phyloP scores from a whole-genome alignment of 1,284 basidiomycete genomes.

The Moniliella sp. region DNA sequence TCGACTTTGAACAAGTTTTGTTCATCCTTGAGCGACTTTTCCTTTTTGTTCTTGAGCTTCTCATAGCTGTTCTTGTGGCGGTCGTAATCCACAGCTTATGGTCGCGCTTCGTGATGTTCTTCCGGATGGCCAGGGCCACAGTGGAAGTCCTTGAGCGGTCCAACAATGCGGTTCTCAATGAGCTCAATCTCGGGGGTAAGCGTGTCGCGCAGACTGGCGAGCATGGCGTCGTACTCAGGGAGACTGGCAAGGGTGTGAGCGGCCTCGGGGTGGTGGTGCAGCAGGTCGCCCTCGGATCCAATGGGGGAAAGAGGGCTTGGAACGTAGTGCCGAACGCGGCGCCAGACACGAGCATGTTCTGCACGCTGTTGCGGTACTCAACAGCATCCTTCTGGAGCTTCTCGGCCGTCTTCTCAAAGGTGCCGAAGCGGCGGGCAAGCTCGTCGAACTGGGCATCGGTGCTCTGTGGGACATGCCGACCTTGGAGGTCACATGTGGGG shows the following conservation, averaged over 20 bases:
- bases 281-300: conserved; percentile 53
- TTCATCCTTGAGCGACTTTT: conserved; percentile 33
- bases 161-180: conserved; percentile 65
- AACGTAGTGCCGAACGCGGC: conserved; percentile 57
- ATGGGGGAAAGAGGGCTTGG: conserved; percentile 40
- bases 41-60: conserved; percentile 85
- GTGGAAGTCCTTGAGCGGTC: conserved; percentile 70
- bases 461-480: conserved; percentile 25
- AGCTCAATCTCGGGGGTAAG: conserved; percentile 80
- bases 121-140: conserved; percentile 70
- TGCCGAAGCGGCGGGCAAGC: conserved; percentile 42
- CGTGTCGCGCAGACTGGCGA: conserved; percentile 60
- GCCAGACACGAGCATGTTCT: conserved; percentile 52
- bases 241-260: conserved; percentile 60
- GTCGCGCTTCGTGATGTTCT: conserved; percentile 82
- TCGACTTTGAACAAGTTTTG: conserved; percentile 49
- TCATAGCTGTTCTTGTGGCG: conserved; percentile 82
- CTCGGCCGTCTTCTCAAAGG: conserved; percentile 59
- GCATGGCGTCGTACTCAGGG: conserved; percentile 46
- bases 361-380: conserved; percentile 49
- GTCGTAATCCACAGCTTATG: conserved; percentile 96
- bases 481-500: conserved; percentile 27
- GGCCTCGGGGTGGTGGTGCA: conserved; percentile 55
- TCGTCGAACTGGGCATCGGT: conserved; percentile 28
- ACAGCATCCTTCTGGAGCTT: conserved; percentile 79